Evolutionary conservation across 768 basidiomycete genomes (phyloP).

Genomic region (Dentipellis sp.): DNA sequence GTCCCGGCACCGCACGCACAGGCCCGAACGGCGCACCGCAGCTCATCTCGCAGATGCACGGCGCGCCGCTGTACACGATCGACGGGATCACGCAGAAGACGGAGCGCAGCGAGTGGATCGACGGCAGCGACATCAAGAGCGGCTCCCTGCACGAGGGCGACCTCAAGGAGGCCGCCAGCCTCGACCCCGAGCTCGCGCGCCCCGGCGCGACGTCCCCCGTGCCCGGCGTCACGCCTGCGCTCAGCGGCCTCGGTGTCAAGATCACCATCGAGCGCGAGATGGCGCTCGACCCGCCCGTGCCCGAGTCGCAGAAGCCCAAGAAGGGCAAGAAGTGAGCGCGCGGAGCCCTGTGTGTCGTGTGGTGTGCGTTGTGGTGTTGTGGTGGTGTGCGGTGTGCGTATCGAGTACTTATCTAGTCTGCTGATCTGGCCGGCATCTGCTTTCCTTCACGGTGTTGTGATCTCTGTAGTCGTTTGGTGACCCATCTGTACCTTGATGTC

Average conservation of each 20-base stretch:
- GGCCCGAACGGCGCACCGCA: constrained; percentile 14
- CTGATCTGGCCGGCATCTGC: not conserved
- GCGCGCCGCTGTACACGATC: constrained; percentile 21
- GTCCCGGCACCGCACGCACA: constrained; percentile 30
- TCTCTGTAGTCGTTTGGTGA: not conserved
- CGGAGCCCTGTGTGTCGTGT: not conserved
- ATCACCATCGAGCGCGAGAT: constrained; percentile 13
- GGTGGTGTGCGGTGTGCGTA: not conserved
- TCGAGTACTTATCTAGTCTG: no score
- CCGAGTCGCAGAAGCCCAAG: not conserved
- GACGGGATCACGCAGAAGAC: constrained; percentile 19
- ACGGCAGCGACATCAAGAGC: constrained; percentile 7
- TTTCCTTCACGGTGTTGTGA: not conserved
- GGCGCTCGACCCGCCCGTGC: constrained; percentile 6
- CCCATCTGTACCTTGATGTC: not conserved
- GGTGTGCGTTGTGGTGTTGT: not conserved
- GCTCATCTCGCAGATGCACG: constrained; percentile 8
- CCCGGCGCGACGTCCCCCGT: not conserved
- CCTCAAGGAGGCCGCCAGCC: constrained; percentile 1
- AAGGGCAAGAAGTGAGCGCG: not conserved
- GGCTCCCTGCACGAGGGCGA: constrained; percentile 2
- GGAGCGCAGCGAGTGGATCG: constrained; percentile 8
- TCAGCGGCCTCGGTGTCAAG: constrained; percentile 3
- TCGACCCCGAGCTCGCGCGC: constrained; percentile 15
- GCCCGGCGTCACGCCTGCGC: not conserved